Percentiles rank a stretch among this genome's conserved stretches.
phyloP scores from a whole-genome alignment of 305 asterid genomes.

The Fraxinus angustifolia region DNA sequence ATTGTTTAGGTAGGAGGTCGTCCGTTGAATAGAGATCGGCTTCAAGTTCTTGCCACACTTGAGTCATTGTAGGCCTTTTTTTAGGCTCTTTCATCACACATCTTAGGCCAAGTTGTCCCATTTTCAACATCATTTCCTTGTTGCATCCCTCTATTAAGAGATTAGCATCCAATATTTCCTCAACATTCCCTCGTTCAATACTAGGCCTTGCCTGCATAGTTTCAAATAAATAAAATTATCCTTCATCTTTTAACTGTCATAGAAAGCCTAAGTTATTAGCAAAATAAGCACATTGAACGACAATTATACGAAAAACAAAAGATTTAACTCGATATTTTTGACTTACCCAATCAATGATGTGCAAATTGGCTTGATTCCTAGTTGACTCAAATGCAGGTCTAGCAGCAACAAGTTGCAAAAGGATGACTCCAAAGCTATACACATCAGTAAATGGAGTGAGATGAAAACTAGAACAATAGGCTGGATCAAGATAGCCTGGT shows the following conservation, averaged over 20 bases:
- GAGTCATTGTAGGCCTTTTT: conserved; percentile 68
- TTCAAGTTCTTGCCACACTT: conserved; percentile 59
- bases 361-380: conserved; percentile 34
- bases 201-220: conserved; percentile 54
- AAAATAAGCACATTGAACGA: background rate
- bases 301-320: background rate
- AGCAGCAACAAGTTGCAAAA: conserved; percentile 69
- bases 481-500: conserved; percentile 77
- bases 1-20: conserved; percentile 6
- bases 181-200: conserved; percentile 51
- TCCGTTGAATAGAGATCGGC: conserved; percentile 30
- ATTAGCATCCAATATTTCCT: conserved; percentile 56
- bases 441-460: conserved; percentile 65
- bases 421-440: conserved; percentile 76
- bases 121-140: conserved; percentile 57
- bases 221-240: background rate
- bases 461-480: conserved; percentile 60
- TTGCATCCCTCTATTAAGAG: conserved; percentile 55
- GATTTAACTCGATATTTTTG: background rate
- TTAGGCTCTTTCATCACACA: conserved; percentile 63
- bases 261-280: background rate
- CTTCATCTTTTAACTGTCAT: background rate
- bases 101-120: conserved; percentile 63
- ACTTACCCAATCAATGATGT: conserved; percentile 66
- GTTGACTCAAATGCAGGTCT: conserved; percentile 54